Evolutionary conservation across 1,284 basidiomycete genomes (phyloP).

Genomic region (Cryptococcus sp.): DNA sequence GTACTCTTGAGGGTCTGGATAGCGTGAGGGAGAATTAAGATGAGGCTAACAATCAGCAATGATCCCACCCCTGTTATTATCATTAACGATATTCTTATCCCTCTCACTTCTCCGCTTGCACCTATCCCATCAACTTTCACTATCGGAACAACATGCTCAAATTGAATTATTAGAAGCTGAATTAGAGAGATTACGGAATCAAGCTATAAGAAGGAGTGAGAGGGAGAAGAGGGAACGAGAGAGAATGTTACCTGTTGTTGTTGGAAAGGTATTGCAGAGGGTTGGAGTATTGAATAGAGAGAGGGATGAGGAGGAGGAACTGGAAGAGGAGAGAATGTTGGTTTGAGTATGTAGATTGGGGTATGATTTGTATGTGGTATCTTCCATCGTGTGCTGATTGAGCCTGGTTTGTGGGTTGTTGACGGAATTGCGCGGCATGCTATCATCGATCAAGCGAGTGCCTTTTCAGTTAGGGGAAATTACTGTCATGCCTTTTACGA

Average conservation of each 20-base stretch:
- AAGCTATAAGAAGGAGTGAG: constrained; percentile 24
- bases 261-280: constrained; percentile 40
- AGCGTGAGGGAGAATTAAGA: background rate
- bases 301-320: constrained; percentile 18
- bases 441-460: too few relatives aligned
- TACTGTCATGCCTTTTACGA: too few relatives aligned
- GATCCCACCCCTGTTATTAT: constrained; percentile 45
- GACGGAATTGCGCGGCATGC: too few relatives aligned
- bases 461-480: too few relatives aligned
- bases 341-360: background rate
- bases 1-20: background rate
- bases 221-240: constrained; percentile 38
- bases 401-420: too few relatives aligned
- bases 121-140: constrained; percentile 28
- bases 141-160: constrained; percentile 30
- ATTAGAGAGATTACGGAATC: constrained; percentile 24
- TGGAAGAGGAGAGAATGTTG: constrained; percentile 21
- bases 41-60: constrained; percentile 30
- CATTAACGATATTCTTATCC: constrained; percentile 44
- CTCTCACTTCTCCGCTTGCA: constrained; percentile 16
- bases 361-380: too few relatives aligned
- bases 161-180: constrained; percentile 42
- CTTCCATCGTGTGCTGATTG: too few relatives aligned
- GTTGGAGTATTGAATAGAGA: constrained; percentile 33
- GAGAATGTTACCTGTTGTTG: constrained; percentile 40